Conservation (phyloP, 1,284 basidiomycete species). For the Leccinum pachyderme region DNA sequence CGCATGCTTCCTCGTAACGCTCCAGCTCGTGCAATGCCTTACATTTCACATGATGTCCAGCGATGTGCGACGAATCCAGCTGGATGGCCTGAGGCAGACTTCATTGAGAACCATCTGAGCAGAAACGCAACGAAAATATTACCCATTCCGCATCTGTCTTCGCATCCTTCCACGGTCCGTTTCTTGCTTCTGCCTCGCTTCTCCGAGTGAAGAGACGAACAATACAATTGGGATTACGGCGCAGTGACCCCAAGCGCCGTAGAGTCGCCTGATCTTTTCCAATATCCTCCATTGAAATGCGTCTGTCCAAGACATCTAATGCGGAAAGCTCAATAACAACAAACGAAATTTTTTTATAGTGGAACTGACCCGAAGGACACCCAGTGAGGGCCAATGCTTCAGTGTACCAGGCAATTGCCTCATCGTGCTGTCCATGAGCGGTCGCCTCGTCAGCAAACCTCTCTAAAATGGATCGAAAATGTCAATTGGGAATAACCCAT, state of each 20-base stretch:
- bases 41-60: conserved; percentile 9
- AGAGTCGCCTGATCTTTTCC: background rate
- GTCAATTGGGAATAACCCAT: background rate
- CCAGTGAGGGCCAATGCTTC: background rate
- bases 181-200: background rate
- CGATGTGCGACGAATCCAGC: background rate
- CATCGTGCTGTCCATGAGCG: background rate
- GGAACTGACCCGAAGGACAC: background rate
- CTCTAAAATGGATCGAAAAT: background rate
- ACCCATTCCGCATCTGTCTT: conserved; percentile 8
- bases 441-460: conserved; percentile 2
- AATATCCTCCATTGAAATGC: background rate
- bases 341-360: background rate
- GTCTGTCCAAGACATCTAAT: background rate
- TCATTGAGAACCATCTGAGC: background rate
- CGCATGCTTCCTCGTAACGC: background rate
- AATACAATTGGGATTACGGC: conserved; percentile 1
- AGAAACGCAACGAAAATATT: background rate
- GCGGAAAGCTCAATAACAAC: background rate
- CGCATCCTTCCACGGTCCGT: background rate
- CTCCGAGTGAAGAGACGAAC: conserved; percentile 7
- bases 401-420: background rate
- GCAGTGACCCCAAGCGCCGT: background rate
- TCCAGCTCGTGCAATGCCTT: background rate
- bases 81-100: conserved; percentile 7